These are phyloP conservation scores for Diaporthe citrichinensis DNA, from an alignment of 2,329 filamentous ascomycete genomes.

Conservation along the genomic window DNA sequence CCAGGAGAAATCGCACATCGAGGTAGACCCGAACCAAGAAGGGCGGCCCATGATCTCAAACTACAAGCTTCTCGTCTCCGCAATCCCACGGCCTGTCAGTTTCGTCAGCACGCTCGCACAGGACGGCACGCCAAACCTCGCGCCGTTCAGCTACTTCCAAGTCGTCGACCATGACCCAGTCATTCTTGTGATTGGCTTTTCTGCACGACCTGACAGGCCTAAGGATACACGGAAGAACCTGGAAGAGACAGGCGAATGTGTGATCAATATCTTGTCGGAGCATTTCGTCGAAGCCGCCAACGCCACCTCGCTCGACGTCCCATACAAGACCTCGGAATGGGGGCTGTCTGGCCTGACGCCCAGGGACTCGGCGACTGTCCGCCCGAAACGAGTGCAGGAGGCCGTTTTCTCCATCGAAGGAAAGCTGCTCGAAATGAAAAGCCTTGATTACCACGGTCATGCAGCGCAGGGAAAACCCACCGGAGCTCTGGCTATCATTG, in stretches of 20 bases:
- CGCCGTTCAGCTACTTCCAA: constrained; percentile 74
- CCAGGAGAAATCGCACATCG: constrained; percentile 65
- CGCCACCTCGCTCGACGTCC: constrained; percentile 70
- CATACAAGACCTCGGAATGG: constrained; percentile 67
- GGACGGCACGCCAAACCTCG: constrained; percentile 72
- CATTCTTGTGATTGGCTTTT: constrained; percentile 71
- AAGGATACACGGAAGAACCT: constrained; percentile 74
- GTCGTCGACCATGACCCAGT: constrained; percentile 75
- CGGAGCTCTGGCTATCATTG: constrained; percentile 46
- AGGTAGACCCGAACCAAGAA: constrained; percentile 73
- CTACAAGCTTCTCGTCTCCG: constrained; percentile 76
- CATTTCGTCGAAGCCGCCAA: constrained; percentile 75
- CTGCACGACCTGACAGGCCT: constrained; percentile 66
- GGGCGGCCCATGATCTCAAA: constrained; percentile 69
- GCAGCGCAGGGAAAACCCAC: constrained; percentile 43
- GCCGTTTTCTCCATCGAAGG: constrained; percentile 48
- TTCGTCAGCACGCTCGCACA: constrained; percentile 69
- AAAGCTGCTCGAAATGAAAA: constrained; percentile 48
- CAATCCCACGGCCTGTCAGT: constrained; percentile 71
- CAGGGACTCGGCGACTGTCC: constrained; percentile 40
- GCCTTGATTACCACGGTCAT: constrained; percentile 45
- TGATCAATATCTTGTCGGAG: constrained; percentile 74
- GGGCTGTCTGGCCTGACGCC: constrained; percentile 44
- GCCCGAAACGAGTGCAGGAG: constrained; percentile 47
- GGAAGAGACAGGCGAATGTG: constrained; percentile 68